Base-by-base conservation (phyloP, 2,329 filamentous ascomycete genomes). In the Samsoniella hepiali region DNA sequence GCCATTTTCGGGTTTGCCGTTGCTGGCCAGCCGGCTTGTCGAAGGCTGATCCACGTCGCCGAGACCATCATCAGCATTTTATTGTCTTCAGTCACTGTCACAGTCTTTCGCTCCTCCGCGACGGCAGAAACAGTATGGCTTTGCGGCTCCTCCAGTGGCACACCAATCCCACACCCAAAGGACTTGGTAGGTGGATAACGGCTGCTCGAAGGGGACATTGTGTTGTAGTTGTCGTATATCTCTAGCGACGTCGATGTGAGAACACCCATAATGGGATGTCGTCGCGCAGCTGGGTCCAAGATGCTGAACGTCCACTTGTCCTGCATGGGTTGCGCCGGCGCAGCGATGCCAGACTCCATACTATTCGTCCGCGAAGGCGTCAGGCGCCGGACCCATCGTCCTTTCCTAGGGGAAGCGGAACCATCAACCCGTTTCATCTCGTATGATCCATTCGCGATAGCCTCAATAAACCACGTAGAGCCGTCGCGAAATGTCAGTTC, bases 221-320 rank as follows among this genome's bases (percentile, higher is more conserved):
- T 82, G 5, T 80, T 84, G 72, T 91, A 93, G 3, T 79, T 81
- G 67, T 93, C 88, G 65, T 87, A 84, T 55, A 94, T 84, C 57
- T 91, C 87, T 36, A 94, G 82, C 13, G 82, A 84, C 5, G 81
- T 80, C 13, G 82, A 81, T 3, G 84, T 88, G 51, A 94, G 79
- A 2, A 82, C 85, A 1, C 89, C 91, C 76, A 93, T 83, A 69
- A 93, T 85, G 5, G 91, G 90, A 71, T 94, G 91, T 13, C 88
- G 85, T 40, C 89, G 81, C 9, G 84, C 85, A 54, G 83, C 82
- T 0, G 89, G 85, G 68, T 90, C 85, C 69, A 94, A 87, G 66
- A 91, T 85, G 76, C 89, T 92, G 72, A 94, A 94, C 9, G 86
- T 91, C 77, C 88, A 93, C 71, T 85, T 87, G 60, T 57, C 60